These are phyloP conservation scores for Pythium volutum DNA, from an alignment of 352 stramenopile species.

Conservation along the genomic window DNA sequence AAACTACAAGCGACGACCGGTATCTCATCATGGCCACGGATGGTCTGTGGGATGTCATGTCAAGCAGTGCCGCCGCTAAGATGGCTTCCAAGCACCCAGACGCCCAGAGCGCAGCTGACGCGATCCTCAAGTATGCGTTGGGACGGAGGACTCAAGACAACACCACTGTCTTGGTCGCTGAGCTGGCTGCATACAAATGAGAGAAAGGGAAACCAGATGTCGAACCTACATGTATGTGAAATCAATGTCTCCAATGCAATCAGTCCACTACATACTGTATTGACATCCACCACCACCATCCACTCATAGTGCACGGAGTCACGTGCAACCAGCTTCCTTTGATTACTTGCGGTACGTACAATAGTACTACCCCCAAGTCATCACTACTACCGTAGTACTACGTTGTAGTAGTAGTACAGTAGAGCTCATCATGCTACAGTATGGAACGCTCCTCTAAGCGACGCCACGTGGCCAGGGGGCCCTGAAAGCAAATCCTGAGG, in stretches of 20 bases:
- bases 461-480: no score
- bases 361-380: no score
- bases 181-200: conserved; percentile 55
- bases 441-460: no score
- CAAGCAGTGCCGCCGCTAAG: conserved; percentile 58
- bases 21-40: conserved; percentile 82
- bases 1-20: conserved; percentile 50
- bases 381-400: no score
- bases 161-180: conserved; percentile 72
- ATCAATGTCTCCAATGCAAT: neutral
- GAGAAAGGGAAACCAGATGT: neutral
- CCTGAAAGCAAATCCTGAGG: no score
- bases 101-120: conserved; percentile 53
- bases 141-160: conserved; percentile 65
- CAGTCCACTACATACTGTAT: neutral
- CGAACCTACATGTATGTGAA: conserved; percentile 4
- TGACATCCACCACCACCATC: no score
- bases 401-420: no score
- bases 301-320: no score
- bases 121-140: conserved; percentile 59
- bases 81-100: conserved; percentile 47
- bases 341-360: no score
- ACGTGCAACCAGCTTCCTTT: no score
- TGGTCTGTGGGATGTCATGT: conserved; percentile 83
- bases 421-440: no score